Evolutionary conservation across 192 early-diverging fungal genomes (phyloP), one percentile per base, ranked within the genome.

Genomic region (Backusella tuberculispora): DNA sequence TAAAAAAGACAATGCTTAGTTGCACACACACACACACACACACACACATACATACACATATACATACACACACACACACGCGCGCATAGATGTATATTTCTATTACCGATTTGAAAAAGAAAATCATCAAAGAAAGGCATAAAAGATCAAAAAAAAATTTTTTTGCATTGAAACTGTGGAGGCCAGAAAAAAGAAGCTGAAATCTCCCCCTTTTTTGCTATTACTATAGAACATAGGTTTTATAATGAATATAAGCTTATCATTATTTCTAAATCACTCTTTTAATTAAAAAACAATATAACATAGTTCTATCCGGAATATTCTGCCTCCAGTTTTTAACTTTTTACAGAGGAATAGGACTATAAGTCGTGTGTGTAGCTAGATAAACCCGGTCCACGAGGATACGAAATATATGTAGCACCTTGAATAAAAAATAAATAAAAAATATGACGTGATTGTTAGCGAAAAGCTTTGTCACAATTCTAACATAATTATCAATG

Each of bases 381-480:
- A 24, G 9, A 12, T 6, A 60, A 60, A 60, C 3, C 10, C 8
- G 21, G 21, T 26, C 19, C 19, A 56, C 10, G 50, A 56, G 50
- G 21, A 8, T 10, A 56, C 19, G 24, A 56, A 56, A 24, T 9
- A 19, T 24, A 56, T 56, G 53, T 60, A 19, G 24, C 21, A 60
- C 53, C 21, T 60, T 60, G 53, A 60, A 56, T 21, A 53, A 21
- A n/a, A 6, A 19, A 8, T 7, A 50, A 19, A 8, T 6, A 7
- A 53, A 53, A 53, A 60, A 60, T 10, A 60, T 60, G 53, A 60
- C 53, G 53, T 60, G 53, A 60, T 60, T 26, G 53, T 60, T 60
- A 60, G 24, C 53, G 53, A 60, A 60, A 60, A 26, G 21, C 19
- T 60, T 60, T 60, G 24, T 26, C 53, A 26, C 26, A 24, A 60